These are phyloP conservation scores for Monosporascus sp. DNA, from an alignment of 2,329 filamentous ascomycete species.

Conservation along the genomic window DNA sequence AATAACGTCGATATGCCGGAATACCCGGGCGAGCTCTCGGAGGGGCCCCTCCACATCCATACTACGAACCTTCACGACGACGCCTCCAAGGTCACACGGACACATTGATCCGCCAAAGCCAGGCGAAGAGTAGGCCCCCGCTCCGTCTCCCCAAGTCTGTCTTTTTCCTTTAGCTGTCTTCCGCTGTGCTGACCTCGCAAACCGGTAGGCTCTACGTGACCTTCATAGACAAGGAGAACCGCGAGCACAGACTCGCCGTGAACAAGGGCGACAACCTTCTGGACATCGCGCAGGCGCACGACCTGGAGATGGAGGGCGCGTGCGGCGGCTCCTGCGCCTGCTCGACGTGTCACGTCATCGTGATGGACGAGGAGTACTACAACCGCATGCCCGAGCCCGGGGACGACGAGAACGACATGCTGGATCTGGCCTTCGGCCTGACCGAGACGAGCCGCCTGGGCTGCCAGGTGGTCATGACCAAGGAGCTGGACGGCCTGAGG, in stretches of 20 bases:
- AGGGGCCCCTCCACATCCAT: neutral
- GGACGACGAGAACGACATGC: conserved; percentile 83
- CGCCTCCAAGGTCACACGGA: conserved; percentile 59
- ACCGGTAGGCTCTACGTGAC: conserved; percentile 70
- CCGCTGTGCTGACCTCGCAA: conserved; percentile 5
- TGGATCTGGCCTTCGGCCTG: conserved; percentile 83
- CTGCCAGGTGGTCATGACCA: conserved; percentile 88
- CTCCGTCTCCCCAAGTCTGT: neutral
- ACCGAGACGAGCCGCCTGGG: conserved; percentile 81
- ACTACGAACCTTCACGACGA: conserved; percentile 60
- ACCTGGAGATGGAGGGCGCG: conserved; percentile 97
- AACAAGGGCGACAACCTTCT: conserved; percentile 85
- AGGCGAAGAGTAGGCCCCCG: conserved; percentile 73
- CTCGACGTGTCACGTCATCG: conserved; percentile 88
- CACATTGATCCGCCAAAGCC: conserved; percentile 80
- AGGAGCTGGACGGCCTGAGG: conserved; percentile 79
- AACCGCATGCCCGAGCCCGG: conserved; percentile 74
- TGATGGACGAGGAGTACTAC: conserved; percentile 66
- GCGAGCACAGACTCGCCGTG: conserved; percentile 71
- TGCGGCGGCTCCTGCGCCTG: conserved; percentile 93
- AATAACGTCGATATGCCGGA: conserved; percentile 15
- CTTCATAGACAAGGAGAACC: conserved; percentile 87
- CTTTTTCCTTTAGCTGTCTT: neutral
- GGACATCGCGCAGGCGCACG: conserved; percentile 90
- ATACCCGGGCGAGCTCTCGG: conserved; percentile 1